phyloP scores from a whole-genome alignment of 495 filamentous ascomycete genomes.

The Penicillium cataractarum region DNA sequence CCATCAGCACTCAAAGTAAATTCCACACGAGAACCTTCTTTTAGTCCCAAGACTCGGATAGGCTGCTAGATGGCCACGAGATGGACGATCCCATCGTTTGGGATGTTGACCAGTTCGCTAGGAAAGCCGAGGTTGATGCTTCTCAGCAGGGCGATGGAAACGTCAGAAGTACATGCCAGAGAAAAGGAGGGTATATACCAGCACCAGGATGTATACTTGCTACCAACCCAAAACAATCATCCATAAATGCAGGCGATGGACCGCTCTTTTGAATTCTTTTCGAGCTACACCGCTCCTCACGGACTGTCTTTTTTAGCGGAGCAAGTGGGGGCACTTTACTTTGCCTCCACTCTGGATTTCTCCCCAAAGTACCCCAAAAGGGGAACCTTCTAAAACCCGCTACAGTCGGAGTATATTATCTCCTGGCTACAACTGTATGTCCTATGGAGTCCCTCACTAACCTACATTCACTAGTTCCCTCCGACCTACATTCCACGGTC shows the following conservation, averaged over 20 bases:
- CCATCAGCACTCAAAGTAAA: slow-evolving; percentile 18
- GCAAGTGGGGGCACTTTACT: slow-evolving; percentile 10
- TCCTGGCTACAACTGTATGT: too few relatives aligned
- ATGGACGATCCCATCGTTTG: slow-evolving; percentile 6
- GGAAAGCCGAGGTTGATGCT: not conserved
- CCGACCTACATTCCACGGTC: slow-evolving; percentile 8
- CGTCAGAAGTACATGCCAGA: not conserved
- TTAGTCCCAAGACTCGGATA: not conserved
- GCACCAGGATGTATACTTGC: not conserved
- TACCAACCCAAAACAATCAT: not conserved
- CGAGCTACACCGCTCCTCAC: slow-evolving; percentile 14
- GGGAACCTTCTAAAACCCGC: too few relatives aligned
- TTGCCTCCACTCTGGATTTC: slow-evolving; percentile 9
- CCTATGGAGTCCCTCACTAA: too few relatives aligned
- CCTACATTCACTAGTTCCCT: not conserved
- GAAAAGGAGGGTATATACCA: not conserved
- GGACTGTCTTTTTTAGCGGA: slow-evolving; percentile 6
- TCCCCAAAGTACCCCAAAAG: slow-evolving; percentile 1
- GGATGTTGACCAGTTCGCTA: not conserved
- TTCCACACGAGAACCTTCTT: not conserved
- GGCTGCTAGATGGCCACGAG: slow-evolving; percentile 3
- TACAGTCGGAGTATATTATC: too few relatives aligned
- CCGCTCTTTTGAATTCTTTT: slow-evolving; percentile 8
- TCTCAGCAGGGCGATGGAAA: not conserved
- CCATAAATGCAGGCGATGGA: not conserved